Base-by-base conservation (phyloP, 2,329 filamentous ascomycete genomes). In the Colletotrichum falcatum region DNA sequence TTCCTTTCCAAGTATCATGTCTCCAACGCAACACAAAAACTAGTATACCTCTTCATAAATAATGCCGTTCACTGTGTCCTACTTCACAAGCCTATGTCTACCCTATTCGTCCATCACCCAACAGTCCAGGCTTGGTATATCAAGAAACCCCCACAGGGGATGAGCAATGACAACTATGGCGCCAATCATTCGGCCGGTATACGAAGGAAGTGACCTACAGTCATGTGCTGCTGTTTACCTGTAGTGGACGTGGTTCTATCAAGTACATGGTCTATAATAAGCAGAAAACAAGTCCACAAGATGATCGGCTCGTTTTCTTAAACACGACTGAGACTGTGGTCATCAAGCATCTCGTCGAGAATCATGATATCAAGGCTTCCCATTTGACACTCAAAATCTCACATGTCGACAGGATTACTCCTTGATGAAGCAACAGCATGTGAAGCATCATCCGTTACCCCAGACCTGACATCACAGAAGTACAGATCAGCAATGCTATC, bases 401-500 rank as follows among this genome's bases (percentile, higher is more conserved):
- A 51, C 2, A n/a, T 11, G 4, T n/a, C 56, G 26, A 20, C 2
- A 23, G 28, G 20, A 58, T 49, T 20, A 23, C 35, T 49, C 9
- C 16, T 14, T 18, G n/a, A 53, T 5, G 28, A 39, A 12, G 37
- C 14, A 37, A 1, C n/a, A 20, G 33, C 54, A 69, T 51, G 66
- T 69, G 61, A 69, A 65, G 37, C 11, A 6, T 42, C 54, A 26
- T 49, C 18, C 33, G n/a, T 46, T 5, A 5, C 33, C 6, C 37
- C 6, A 18, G 8, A 16, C 28, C 44, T 48, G 54, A 61, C 55
- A 60, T 66, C 62, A 65, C 54, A 28, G n/a, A 8, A 56, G 26
- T 5, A 28, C 39, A 3, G 37, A 55, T 65, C 61, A 60, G 44
- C 61, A 51, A 60, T 23, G 28, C 18, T 35, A 37, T 33, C 44